Evolutionary conservation across 306 rosid genomes (phyloP), one percentile per base, ranked within the genome.

Genomic region (Urtica urens): DNA sequence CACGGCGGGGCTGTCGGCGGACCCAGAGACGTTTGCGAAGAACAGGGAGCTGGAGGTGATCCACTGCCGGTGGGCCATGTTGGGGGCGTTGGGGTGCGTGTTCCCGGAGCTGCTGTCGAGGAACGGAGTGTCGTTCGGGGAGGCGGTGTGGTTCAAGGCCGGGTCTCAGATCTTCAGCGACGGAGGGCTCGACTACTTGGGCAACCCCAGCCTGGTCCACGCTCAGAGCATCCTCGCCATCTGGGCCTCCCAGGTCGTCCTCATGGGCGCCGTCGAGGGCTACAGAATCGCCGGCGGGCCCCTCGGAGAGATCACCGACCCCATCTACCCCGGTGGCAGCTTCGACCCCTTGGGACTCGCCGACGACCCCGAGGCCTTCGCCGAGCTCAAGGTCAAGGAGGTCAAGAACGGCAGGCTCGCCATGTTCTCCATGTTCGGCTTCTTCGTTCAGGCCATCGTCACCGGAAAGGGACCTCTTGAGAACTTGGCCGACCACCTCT

Each of bases 221-320:
- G 28, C 96, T 8, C 92, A 93, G 0, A 64, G 74, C 15, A 79
- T 82, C 68, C 70, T 77, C 7, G 77, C 73, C 0, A 80, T 83
- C 0, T 93, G 82, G 41, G 82, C 82, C 54, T 84, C 82, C 0
- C 86, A 82, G 85, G 94, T 84, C 1, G 18, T 88, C 41, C 35
- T 88, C 58, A 88, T 88, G 95, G 97, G 95, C 0, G 93, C 97
- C 0, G 87, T 84, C 7, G 97, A 88, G 70, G 95, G 96, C 71
- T 75, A 82, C 92, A 12, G 84, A 82, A 11, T 86, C 83, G 40
- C 80, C 93, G 1, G 87, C 94, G 13, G 87, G 78, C 66, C 94
- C 0, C 86, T 88, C 0, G 97, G 97, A 2, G 97, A 88, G 70
- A 72, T 84, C 78, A 12, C 74, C 79, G 57, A 79, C 2, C 96